Evolutionary conservation across 2,329 filamentous ascomycete species (phyloP).

Genomic region (Pseudogymnoascus sp.): DNA sequence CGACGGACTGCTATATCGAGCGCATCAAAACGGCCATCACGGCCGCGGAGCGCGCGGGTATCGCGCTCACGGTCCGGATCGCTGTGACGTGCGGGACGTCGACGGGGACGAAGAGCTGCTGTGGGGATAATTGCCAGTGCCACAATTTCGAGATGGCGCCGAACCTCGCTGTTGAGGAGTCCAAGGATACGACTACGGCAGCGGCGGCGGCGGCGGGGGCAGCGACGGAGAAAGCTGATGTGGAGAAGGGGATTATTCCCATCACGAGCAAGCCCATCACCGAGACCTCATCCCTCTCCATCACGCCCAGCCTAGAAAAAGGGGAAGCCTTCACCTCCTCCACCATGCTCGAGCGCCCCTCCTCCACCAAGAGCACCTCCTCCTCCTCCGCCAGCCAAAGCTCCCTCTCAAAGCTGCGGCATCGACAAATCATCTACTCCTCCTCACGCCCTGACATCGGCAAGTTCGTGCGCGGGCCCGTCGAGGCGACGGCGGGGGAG

Average conservation of each 20-base stretch:
- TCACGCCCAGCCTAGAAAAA: neutral
- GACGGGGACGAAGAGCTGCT: conserved; percentile 17
- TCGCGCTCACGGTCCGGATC: conserved; percentile 44
- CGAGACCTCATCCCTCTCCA: neutral
- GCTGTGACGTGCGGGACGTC: conserved; percentile 36
- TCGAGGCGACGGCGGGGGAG: conserved; percentile 51
- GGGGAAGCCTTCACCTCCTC: neutral
- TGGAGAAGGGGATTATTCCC: neutral
- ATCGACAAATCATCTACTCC: neutral
- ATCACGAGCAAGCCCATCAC: neutral
- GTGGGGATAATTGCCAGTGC: conserved; percentile 11
- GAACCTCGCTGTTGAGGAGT: neutral
- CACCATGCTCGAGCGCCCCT: neutral
- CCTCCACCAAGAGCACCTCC: too few relatives aligned
- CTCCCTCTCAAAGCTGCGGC: neutral
- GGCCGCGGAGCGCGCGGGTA: conserved; percentile 34
- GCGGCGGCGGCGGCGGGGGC: neutral
- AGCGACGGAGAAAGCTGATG: conserved; percentile 1
- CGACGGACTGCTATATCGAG: conserved; percentile 47
- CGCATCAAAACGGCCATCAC: conserved; percentile 39
- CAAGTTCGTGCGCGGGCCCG: conserved; percentile 41
- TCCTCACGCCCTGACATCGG: conserved; percentile 40
- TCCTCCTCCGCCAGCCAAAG: neutral
- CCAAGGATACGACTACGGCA: neutral
- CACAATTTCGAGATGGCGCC: neutral